Conservation (phyloP, 2,329 filamentous ascomycete species). For the Xylariomycetidae sp. region DNA sequence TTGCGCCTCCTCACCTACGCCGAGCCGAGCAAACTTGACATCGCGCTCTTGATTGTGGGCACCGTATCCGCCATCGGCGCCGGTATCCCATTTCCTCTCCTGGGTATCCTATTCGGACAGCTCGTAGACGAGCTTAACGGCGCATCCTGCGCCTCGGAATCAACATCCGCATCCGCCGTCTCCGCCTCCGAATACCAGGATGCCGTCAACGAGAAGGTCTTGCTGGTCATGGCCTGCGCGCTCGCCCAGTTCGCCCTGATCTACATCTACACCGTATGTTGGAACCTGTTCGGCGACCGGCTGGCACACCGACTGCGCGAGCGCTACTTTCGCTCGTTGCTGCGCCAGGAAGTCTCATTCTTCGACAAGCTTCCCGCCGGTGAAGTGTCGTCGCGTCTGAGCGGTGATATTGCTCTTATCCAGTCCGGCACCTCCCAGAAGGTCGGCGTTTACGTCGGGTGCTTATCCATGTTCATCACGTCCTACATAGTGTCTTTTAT, state of each 20-base stretch:
- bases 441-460: constrained; percentile 53
- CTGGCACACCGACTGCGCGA: constrained; percentile 53
- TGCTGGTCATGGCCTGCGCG: constrained; percentile 55
- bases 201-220: constrained; percentile 45
- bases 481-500: constrained; percentile 59
- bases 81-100: constrained; percentile 59
- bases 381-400: constrained; percentile 53
- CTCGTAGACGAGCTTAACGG: constrained; percentile 58
- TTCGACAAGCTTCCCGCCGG: constrained; percentile 54
- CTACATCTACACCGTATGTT: constrained; percentile 54
- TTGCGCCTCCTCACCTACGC: constrained; percentile 42
- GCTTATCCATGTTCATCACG: constrained; percentile 54
- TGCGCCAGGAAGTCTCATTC: constrained; percentile 53
- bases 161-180: constrained; percentile 7
- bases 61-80: constrained; percentile 45
- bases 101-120: constrained; percentile 61
- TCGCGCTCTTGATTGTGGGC: constrained; percentile 37
- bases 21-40: constrained; percentile 38
- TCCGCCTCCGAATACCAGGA: constrained; percentile 28
- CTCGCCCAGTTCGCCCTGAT: constrained; percentile 54
- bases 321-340: constrained; percentile 47
- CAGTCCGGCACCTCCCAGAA: constrained; percentile 59
- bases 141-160: constrained; percentile 44
- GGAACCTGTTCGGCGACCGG: constrained; percentile 53
- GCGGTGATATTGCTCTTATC: constrained; percentile 55